Conservation (phyloP, 2,329 filamentous ascomycete genomes). For the Pseudogymnoascus pannorum region DNA sequence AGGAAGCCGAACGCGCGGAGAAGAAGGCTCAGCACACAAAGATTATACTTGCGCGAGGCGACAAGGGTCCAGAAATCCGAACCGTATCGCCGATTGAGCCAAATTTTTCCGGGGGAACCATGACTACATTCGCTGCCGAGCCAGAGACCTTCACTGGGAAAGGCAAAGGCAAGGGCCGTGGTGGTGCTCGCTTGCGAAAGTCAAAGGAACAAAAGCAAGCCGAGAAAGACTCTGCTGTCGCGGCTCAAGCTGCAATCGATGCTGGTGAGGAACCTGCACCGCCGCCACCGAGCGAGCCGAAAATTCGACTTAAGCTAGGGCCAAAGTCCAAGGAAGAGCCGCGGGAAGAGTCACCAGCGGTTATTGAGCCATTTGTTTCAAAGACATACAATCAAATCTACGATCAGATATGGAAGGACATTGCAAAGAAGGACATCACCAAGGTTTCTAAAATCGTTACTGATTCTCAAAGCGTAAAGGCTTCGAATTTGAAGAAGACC, state of each 20-base stretch:
- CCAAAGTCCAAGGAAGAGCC: conserved; percentile 32
- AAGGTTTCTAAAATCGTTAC: conserved; percentile 87
- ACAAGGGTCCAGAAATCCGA: conserved; percentile 65
- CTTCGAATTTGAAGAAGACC: conserved; percentile 96
- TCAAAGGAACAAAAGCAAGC: conserved; percentile 80
- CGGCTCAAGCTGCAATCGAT: conserved; percentile 77
- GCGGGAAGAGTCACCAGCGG: conserved; percentile 30
- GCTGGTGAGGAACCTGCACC: conserved; percentile 65
- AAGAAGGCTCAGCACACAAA: conserved; percentile 91
- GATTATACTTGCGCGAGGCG: conserved; percentile 76
- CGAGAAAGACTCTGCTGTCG: conserved; percentile 76
- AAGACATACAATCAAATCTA: conserved; percentile 97
- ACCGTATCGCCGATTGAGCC: conserved; percentile 65
- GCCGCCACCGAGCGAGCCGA: conserved; percentile 34
- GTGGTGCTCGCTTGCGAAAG: conserved; percentile 69
- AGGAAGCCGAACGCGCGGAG: conserved; percentile 80
- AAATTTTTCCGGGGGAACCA: conserved; percentile 76
- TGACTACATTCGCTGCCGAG: conserved; percentile 66
- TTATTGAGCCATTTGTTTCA: conserved; percentile 55
- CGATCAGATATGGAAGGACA: conserved; percentile 93
- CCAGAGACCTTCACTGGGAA: conserved; percentile 43
- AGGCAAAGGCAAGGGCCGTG: conserved; percentile 43
- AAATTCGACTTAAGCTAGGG: conserved; percentile 55
- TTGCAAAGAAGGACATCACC: conserved; percentile 86
- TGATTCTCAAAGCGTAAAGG: conserved; percentile 76